Evolutionary conservation across 805 yeast genomes (phyloP).

Genomic region (Saturnispora gosingensis): DNA sequence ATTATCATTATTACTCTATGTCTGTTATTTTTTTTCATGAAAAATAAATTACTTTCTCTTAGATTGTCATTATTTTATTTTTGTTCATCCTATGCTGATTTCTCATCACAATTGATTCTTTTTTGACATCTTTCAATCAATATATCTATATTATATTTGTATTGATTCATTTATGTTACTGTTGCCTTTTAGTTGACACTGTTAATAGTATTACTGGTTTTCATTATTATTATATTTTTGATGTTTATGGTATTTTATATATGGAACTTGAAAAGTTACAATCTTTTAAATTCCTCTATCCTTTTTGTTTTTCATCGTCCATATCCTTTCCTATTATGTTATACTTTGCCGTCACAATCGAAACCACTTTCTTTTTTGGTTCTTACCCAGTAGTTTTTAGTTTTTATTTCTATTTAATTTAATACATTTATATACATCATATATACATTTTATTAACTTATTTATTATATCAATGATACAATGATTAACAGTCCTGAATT

Average conservation of each 20-base stretch:
- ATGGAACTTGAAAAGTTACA: background rate
- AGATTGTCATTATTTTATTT: background rate
- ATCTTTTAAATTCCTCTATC: background rate
- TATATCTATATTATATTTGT: background rate
- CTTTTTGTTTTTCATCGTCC: background rate
- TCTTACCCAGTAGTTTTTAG: background rate
- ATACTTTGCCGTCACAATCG: background rate
- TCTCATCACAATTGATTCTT: background rate
- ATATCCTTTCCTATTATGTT: background rate
- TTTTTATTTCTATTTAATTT: background rate
- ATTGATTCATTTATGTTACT: background rate
- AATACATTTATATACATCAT: background rate
- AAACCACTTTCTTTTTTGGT: background rate
- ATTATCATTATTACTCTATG: background rate
- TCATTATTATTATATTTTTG: background rate
- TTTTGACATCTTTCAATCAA: background rate
- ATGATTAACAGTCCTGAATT: background rate
- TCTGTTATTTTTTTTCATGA: background rate
- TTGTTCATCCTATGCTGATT: background rate
- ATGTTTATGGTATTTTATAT: background rate
- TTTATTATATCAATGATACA: background rate
- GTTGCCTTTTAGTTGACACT: background rate
- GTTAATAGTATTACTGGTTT: background rate
- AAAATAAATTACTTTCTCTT: background rate
- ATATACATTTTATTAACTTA: background rate